Base-by-base conservation (phyloP, 352 stramenopile genomes). In the Aphanomyces cochlioides region DNA sequence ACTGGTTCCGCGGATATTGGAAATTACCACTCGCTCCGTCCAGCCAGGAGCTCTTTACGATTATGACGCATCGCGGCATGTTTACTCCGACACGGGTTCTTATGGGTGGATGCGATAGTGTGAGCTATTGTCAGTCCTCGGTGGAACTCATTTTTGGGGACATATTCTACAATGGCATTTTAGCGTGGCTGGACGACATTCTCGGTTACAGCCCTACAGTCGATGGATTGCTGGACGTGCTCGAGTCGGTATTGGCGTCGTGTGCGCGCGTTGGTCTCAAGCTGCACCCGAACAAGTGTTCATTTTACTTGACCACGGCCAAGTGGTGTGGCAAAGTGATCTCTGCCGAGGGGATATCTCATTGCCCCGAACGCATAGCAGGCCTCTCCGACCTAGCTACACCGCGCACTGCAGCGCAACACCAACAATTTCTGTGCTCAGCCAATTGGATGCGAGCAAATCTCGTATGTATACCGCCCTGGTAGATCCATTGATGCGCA, bases 381-480 rank as follows among this genome's bases (percentile, higher is more conserved):
- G 76, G 70, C 5, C 66, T 84, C 0, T 50, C 75, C 0, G 58
- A 69, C 3, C 70, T 84, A 57, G 37, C 57, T n/a, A 5, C 38
- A 17, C 67, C 74, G 0, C 39, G 3, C 17, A 78, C 60, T 0
- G 74, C 69, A 17, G 75, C 39, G 0, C 73, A 81, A 1, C 48
- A 79, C 12, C 74, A 76, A 28, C 73, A 79, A 54, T 79, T 76
- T n/a, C 3, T 82, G 1, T 79, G 74, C 58, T 68, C 72, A 0
- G 34, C 57, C 0, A 79, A 79, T n/a, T 79, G 73, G 78, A 79
- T 79, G 78, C 74, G 72, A 1, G 34, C 54, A 8, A 78, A 53
- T 12, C 75, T 81, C 74, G 0, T 47, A n/a, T 76, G 3, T 81
- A 72, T 54, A 61, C 57, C 0, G 12, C 15, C 5, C 54, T 78